Percentiles rank a stretch among this genome's conserved stretches.
phyloP scores from a whole-genome alignment of 2,329 filamentous ascomycete genomes.

The Coniosporium tulheliwenetii region DNA sequence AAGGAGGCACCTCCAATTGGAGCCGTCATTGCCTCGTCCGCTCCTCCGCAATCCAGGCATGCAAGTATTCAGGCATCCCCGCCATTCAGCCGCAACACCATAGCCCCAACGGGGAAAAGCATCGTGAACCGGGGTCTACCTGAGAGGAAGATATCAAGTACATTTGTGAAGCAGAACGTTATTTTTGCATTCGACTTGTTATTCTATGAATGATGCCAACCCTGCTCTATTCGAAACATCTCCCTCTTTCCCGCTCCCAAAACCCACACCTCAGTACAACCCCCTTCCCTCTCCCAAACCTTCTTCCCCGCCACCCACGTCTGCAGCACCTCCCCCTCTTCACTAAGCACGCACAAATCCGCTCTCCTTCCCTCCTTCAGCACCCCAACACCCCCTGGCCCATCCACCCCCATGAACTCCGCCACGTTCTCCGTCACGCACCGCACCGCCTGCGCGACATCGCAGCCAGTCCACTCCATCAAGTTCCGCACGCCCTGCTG shows the following conservation, averaged over 20 bases:
- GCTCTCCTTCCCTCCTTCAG: slow-evolving; percentile 29
- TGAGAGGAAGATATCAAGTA: too few relatives aligned
- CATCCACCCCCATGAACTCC: slow-evolving; percentile 30
- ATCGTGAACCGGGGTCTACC: too few relatives aligned
- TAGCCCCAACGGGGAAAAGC: too few relatives aligned
- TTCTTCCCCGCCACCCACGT: slow-evolving; percentile 35
- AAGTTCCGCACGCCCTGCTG: slow-evolving; percentile 35
- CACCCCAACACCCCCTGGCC: slow-evolving; percentile 19
- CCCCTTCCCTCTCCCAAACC: slow-evolving; percentile 22
- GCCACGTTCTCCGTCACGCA: slow-evolving; percentile 36
- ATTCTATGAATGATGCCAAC: too few relatives aligned
- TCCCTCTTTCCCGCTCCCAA: background rate
- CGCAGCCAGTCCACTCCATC: slow-evolving; percentile 29
- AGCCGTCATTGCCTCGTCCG: too few relatives aligned
- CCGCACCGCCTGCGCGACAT: slow-evolving; percentile 30
- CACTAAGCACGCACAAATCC: slow-evolving; percentile 32
- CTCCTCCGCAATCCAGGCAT: too few relatives aligned
- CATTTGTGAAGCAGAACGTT: too few relatives aligned
- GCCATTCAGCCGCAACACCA: too few relatives aligned
- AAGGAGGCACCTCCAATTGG: too few relatives aligned
- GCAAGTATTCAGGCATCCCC: too few relatives aligned
- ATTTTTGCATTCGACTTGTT: too few relatives aligned
- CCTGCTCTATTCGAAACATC: too few relatives aligned
- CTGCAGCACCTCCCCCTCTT: slow-evolving; percentile 29
- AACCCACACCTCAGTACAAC: background rate